Conservation (phyloP, 257 asterid genomes). For the Salvia hispanica region DNA sequence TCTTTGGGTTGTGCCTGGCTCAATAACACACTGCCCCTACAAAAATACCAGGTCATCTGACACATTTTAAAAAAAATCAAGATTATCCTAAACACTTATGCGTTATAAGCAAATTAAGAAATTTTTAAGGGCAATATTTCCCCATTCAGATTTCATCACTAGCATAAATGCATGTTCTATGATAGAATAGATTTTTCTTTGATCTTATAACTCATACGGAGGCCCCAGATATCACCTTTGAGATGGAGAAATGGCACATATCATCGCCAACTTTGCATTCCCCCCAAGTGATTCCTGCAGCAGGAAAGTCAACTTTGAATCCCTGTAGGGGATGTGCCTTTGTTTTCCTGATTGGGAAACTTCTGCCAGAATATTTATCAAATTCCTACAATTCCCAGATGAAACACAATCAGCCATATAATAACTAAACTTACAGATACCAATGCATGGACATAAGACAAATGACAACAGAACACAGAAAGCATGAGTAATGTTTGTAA, state of each 20-base stretch:
- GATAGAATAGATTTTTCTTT: conserved; percentile 9
- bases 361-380: conserved; percentile 93
- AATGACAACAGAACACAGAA: conserved; percentile 18
- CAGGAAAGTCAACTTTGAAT: conserved; percentile 92
- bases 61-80: neutral
- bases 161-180: conserved; percentile 16
- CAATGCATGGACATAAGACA: neutral
- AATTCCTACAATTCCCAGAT: conserved; percentile 62
- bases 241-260: conserved; percentile 92
- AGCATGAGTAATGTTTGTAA: conserved; percentile 8
- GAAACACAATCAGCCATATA: conserved; percentile 31
- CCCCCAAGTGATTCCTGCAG: conserved; percentile 99
- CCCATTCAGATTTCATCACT: conserved; percentile 9
- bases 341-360: conserved; percentile 95
- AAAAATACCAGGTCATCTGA: neutral
- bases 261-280: conserved; percentile 95
- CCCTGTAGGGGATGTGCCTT: conserved; percentile 97
- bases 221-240: conserved; percentile 57
- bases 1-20: neutral
- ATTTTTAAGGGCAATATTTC: neutral
- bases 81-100: neutral
- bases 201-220: conserved; percentile 16
- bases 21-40: conserved; percentile 2
- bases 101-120: neutral
- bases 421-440: conserved; percentile 14